A percentile compares a stretch with the other conserved stretches of the same genome.
Conservation (phyloP, 768 basidiomycete genomes). For the Psilocybe cyanescens region DNA sequence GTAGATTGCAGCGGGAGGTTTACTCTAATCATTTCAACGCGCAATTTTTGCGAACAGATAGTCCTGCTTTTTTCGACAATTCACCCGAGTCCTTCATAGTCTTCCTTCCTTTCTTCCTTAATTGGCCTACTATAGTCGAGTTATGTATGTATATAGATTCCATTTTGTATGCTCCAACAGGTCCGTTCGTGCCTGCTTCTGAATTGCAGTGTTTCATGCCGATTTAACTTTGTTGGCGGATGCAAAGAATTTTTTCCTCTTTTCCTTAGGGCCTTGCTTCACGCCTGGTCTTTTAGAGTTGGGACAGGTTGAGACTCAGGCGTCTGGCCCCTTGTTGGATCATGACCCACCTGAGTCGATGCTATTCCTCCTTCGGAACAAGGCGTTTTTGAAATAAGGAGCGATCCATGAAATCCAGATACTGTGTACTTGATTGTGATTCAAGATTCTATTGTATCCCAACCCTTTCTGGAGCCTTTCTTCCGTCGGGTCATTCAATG, state of each 20-base stretch:
- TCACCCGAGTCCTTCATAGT: neutral
- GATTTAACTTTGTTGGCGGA: constrained; percentile 21
- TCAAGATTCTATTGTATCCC: too few species aligned
- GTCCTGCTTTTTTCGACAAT: neutral
- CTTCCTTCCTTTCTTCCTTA: constrained; percentile 2
- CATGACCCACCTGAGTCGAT: neutral
- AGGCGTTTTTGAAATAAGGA: neutral
- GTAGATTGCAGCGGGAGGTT: neutral
- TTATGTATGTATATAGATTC: constrained; percentile 14
- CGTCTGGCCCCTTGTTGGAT: too few species aligned
- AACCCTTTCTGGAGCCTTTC: neutral
- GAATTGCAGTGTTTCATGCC: constrained; percentile 16
- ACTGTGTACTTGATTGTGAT: too few species aligned
- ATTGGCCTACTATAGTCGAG: constrained; percentile 6
- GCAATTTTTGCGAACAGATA: neutral
- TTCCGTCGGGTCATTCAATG: neutral
- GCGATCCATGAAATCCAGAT: neutral
- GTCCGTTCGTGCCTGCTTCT: constrained; percentile 11
- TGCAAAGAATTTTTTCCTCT: neutral
- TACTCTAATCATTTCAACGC: neutral
- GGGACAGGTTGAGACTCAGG: too few species aligned
- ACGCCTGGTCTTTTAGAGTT: neutral
- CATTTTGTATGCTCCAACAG: constrained; percentile 13
- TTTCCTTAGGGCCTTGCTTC: neutral
- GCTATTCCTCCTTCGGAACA: constrained; percentile 4